Evolutionary conservation across 495 filamentous ascomycete genomes (phyloP), one percentile per base, ranked within the genome.

Genomic region (Xylaria palmicola): DNA sequence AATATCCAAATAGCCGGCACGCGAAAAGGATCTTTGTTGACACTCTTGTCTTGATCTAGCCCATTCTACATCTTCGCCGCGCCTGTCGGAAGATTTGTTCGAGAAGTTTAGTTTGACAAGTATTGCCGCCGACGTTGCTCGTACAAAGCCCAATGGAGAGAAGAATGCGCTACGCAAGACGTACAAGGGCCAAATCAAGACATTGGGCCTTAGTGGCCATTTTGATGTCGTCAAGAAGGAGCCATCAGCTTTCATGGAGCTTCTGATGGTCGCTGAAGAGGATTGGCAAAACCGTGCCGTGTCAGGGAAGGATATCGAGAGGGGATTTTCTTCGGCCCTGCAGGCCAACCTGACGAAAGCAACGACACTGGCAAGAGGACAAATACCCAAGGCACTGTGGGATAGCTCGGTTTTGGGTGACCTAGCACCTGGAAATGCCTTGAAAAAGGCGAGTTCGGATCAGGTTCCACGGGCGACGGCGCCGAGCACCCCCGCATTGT

Each of bases 151-250:
- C 13, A 81, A 83, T 65, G 80, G 80, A 45, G 75, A 81, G 63
- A 85, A 85, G 74, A 81, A 79, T 65, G 77, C 78, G 58, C 73
- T 85, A 36, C 75, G 82, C 7, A 85, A 85, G 68, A 83, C 82
- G 6, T 85, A 85, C 69, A 85, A 85, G 72, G 80, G 79, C 12
- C 75, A 83, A 40, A 81, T 85, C 62, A 83, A 81, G 72, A 77
- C 75, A 54, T 69, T 83, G n/a, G 78, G 78, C 56, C 68, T 85
- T 1, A 75, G 74, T 60, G 82, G 82, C 29, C 74, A 79, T 30
- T 85, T 82, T 62, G 81, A 85, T 58, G 75, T 75, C 1, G 73
- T 75, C 27, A 82, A 80, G 70, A 72, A 77, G 40, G 78, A 83
- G 10, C 59, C 62, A 13, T 67, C 75, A 7, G 69, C 64, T 0